phyloP scores from a whole-genome alignment of 108 stramenopile species.

The Pseudonitzschia pungens region DNA sequence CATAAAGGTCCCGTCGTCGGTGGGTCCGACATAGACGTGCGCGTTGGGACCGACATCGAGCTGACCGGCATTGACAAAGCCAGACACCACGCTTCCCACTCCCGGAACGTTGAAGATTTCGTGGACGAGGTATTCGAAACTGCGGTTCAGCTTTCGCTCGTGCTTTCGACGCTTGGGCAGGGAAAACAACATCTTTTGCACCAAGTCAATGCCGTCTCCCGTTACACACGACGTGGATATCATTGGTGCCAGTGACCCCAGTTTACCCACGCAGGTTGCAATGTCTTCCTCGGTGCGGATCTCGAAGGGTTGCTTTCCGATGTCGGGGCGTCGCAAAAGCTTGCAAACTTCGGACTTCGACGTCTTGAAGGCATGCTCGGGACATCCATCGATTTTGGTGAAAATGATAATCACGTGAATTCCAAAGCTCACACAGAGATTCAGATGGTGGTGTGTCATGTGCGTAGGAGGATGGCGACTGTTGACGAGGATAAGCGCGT shows the following conservation, averaged over 20 bases:
- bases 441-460: constrained; percentile 98
- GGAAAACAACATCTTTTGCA: constrained; percentile 88
- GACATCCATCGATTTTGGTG: constrained; percentile 98
- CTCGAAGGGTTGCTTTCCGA: constrained; percentile 74
- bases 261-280: constrained; percentile 85
- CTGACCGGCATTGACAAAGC: constrained; percentile 86
- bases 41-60: constrained; percentile 62
- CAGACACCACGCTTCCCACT: constrained; percentile 74
- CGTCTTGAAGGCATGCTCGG: constrained; percentile 89
- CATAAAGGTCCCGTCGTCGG: constrained; percentile 79
- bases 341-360: constrained; percentile 82
- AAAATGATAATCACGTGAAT: constrained; percentile 92
- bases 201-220: constrained; percentile 90
- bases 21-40: constrained; percentile 84
- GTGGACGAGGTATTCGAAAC: constrained; percentile 83
- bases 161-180: constrained; percentile 85
- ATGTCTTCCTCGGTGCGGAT: constrained; percentile 85
- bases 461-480: constrained; percentile 96
- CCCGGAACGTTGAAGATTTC: constrained; percentile 88
- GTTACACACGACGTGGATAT: constrained; percentile 96
- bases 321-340: constrained; percentile 66
- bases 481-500: constrained; percentile 93
- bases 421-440: constrained; percentile 94
- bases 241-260: constrained; percentile 91
- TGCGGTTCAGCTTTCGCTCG: constrained; percentile 75